Evolutionary conservation across 257 asterid genomes (phyloP).

Genomic region (Nicotiana benthamiana): DNA sequence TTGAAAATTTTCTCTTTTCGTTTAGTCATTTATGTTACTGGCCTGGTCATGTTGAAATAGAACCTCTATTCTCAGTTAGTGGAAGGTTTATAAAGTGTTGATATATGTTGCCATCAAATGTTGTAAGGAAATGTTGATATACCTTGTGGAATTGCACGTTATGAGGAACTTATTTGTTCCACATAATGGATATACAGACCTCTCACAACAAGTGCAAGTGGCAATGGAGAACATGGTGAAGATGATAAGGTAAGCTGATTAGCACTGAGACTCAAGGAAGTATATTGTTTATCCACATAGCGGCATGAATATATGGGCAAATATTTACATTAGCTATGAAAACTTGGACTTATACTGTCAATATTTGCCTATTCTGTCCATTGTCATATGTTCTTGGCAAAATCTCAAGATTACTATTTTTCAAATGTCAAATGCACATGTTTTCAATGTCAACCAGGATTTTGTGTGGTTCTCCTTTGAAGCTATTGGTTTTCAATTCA

Average conservation of each 20-base stretch:
- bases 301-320: not conserved
- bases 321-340: not conserved
- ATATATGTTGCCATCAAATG: not conserved
- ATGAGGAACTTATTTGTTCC: not conserved
- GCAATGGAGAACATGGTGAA: slow-evolving; percentile 74
- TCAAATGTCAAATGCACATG: not conserved
- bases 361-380: not conserved
- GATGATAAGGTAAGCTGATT: slow-evolving; percentile 50
- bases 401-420: not conserved
- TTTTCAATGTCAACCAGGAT: not conserved
- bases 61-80: not conserved
- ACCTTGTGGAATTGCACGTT: not conserved
- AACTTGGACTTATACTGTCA: not conserved
- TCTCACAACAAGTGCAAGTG: slow-evolving; percentile 66
- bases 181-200: slow-evolving; percentile 31
- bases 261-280: slow-evolving; percentile 6
- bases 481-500: slow-evolving; percentile 1
- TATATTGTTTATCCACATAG: not conserved
- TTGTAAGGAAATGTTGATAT: not conserved
- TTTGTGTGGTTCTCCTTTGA: not conserved
- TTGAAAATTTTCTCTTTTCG: not conserved
- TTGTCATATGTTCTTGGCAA: not conserved
- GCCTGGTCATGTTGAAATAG: not conserved
- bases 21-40: not conserved
- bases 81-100: not conserved